phyloP scores from a whole-genome alignment of 176 grass and related monocot species.

The Juncus effusus region DNA sequence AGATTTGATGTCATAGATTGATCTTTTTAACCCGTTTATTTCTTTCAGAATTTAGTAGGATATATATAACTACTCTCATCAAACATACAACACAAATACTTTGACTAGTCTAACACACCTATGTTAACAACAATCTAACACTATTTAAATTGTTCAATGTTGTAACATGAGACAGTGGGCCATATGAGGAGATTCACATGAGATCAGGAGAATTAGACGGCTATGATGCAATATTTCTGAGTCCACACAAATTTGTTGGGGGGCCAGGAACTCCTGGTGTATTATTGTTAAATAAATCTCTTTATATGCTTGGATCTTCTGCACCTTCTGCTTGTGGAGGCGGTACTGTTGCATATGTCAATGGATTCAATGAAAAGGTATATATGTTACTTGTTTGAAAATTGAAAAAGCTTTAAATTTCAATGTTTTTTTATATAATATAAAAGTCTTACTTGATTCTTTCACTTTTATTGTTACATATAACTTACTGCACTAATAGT shows the following conservation, averaged over 20 bases:
- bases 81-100: no score
- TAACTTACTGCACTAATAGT: no score
- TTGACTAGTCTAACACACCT: no score
- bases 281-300: constrained; percentile 66
- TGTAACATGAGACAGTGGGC: constrained; percentile 41
- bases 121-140: no score
- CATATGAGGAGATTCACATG: constrained; percentile 82
- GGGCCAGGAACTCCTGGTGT: constrained; percentile 70
- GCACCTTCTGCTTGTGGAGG: constrained; percentile 63
- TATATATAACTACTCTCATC: no score
- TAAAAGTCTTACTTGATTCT: neutral
- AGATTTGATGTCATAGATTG: no score
- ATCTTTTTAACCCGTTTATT: no score
- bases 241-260: constrained; percentile 76
- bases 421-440: neutral
- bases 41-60: no score
- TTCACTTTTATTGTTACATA: neutral
- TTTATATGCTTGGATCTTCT: constrained; percentile 46
- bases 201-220: constrained; percentile 60
- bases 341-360: constrained; percentile 71
- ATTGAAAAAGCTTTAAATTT: no score
- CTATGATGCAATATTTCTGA: constrained; percentile 71
- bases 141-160: neutral
- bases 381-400: no score
- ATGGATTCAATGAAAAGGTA: constrained; percentile 60